phyloP scores from a whole-genome alignment of 2,329 filamentous ascomycete species.

The Hypoxylon sp. region DNA sequence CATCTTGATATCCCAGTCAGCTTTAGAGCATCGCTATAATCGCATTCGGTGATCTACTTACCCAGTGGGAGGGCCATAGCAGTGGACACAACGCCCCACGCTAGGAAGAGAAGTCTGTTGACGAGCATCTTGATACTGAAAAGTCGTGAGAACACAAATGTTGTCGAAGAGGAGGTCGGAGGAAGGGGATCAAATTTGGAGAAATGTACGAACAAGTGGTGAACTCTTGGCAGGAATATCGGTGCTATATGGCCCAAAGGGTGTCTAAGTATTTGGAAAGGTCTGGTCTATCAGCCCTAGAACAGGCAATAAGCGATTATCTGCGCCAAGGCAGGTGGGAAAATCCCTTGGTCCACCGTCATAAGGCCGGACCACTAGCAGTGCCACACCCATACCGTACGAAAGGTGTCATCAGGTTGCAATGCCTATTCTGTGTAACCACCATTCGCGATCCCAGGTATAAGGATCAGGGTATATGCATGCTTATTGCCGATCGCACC shows the following conservation, averaged over 20 bases:
- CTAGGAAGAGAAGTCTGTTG: conserved; percentile 1
- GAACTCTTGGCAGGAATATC: background rate
- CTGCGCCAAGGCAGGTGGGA: background rate
- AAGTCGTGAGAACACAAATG: background rate
- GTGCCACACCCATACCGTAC: conserved; percentile 1
- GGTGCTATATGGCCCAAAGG: background rate
- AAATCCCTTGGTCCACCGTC: background rate
- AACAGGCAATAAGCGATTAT: background rate
- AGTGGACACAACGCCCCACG: background rate
- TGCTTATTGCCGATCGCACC: conserved; percentile 2
- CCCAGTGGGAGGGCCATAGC: conserved; percentile 5
- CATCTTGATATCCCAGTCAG: background rate
- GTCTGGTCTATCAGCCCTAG: background rate
- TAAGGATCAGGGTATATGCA: conserved; percentile 10
- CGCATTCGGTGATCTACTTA: background rate
- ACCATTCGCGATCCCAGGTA: background rate
- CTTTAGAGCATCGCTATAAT: background rate
- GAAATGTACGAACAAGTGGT: background rate
- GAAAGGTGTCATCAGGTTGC: conserved; percentile 2
- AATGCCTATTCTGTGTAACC: background rate
- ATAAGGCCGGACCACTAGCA: background rate
- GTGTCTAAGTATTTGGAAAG: too few relatives aligned
- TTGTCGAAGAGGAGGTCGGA: background rate
- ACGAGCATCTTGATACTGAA: background rate
- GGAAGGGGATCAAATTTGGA: background rate